Base-by-base conservation (phyloP, 495 filamentous ascomycete species). In the Parathielavia appendiculata region DNA sequence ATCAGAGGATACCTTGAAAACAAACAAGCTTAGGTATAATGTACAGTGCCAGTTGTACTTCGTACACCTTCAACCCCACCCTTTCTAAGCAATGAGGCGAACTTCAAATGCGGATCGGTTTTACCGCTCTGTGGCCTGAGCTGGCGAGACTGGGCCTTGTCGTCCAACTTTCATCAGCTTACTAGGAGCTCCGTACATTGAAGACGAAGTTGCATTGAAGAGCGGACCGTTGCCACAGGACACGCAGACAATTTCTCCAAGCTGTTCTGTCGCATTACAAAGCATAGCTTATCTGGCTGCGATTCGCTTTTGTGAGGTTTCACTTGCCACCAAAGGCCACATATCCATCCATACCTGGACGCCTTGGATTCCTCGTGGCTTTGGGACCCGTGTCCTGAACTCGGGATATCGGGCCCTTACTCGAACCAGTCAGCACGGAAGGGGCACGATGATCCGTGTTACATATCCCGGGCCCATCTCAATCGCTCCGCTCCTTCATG, bases 401-500 rank as follows among this genome's bases (percentile, higher is more conserved):
- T 9, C 36, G 45, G 54, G 22, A 40, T 19, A 17, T 22, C 11
- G 36, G 46, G 17, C 26, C 59, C 59, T 47, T 48, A 17, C 54
- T 54, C 40, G 23, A 55, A 60, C 51, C 44, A 54, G 56, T 16
- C 35, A 38, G 35, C 35, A 23, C 48, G 20, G 13, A 55, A 60
- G 45, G 58, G 53, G 40, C 47, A 52, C 45, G 30, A 57, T 22
- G 59, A 54, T 61, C 59, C 59, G 52, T 16, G 17, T 47, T 14
- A 45, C 23, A 56, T 46, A 56, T 34, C 17, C 44, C 32, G 43
- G 41, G 38, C 41, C 44, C 38, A 56, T 41, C 26, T 8, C 10
- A n/a, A n/a, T 10, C 23, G 22, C 19, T 35, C 49, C 14, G 36
- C n/a, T 44, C 20, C 5, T 40, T 54, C 44, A 44, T 50, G n/a